Evolutionary conservation across 345 rosid species (phyloP).

Genomic region (Bruguiera sexangula): DNA sequence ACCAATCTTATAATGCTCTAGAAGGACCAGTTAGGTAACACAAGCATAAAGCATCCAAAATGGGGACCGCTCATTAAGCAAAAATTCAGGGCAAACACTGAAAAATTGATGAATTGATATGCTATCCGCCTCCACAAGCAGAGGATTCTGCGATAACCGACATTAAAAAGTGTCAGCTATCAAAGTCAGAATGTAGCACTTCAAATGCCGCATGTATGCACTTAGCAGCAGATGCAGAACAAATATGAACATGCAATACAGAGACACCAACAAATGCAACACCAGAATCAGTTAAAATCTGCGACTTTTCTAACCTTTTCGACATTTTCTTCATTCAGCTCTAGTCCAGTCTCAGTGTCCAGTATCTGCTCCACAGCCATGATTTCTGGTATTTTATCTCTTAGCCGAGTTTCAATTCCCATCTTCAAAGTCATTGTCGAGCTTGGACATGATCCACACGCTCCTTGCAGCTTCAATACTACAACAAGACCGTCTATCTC

Average conservation of each 20-base stretch:
- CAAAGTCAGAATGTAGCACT: neutral
- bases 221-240: neutral
- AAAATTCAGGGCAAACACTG: neutral
- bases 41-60: neutral
- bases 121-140: neutral
- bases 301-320: slow-evolving; percentile 56
- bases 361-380: slow-evolving; percentile 81
- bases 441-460: slow-evolving; percentile 97
- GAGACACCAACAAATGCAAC: neutral
- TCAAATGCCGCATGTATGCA: neutral
- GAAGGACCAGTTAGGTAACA: too few species aligned
- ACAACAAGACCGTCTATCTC: slow-evolving; percentile 97
- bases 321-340: slow-evolving; percentile 65
- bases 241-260: too few species aligned
- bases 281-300: neutral
- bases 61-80: neutral
- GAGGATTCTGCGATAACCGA: neutral
- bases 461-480: slow-evolving; percentile 84
- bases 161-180: neutral
- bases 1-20: too few species aligned
- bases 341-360: slow-evolving; percentile 79
- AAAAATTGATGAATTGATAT: neutral
- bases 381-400: slow-evolving; percentile 89
- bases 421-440: slow-evolving; percentile 89
- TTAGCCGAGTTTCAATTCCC: slow-evolving; percentile 87